phyloP scores from a whole-genome alignment of 305 asterid species.

The Withania somnifera region DNA sequence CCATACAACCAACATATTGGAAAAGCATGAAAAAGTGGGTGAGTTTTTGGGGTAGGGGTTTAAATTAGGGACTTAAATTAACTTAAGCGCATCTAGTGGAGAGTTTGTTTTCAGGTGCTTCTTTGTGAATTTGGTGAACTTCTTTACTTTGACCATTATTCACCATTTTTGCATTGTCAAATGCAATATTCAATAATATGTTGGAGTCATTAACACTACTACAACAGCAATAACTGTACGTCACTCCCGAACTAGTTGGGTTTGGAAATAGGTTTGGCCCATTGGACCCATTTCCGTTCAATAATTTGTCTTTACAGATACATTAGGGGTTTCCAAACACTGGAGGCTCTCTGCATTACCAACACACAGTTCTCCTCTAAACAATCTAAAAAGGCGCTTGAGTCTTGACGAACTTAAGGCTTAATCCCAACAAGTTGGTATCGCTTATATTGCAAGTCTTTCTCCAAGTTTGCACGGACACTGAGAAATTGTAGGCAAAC shows the following conservation, averaged over 20 bases:
- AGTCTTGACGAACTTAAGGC: neutral
- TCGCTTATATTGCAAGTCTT: neutral
- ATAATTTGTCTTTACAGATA: neutral
- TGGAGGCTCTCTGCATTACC: neutral
- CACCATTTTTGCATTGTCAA: neutral
- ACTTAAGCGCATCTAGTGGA: neutral
- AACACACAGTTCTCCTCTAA: neutral
- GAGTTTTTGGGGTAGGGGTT: neutral
- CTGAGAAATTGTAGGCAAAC: neutral
- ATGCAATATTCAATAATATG: neutral
- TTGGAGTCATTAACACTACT: neutral
- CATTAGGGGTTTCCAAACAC: neutral
- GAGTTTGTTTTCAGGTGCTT: neutral
- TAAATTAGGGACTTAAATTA: neutral
- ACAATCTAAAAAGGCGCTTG: neutral
- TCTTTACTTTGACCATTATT: neutral
- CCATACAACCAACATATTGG: neutral
- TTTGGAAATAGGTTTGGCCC: neutral
- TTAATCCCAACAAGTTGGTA: neutral
- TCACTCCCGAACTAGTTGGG: neutral
- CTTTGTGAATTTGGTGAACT: neutral
- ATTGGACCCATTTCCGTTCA: neutral
- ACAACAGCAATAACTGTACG: neutral
- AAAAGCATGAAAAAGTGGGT: neutral
- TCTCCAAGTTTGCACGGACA: neutral